Evolutionary conservation across 2,329 filamentous ascomycete genomes (phyloP), one percentile per base, ranked within the genome.

Genomic region (Epichloe scottii): DNA sequence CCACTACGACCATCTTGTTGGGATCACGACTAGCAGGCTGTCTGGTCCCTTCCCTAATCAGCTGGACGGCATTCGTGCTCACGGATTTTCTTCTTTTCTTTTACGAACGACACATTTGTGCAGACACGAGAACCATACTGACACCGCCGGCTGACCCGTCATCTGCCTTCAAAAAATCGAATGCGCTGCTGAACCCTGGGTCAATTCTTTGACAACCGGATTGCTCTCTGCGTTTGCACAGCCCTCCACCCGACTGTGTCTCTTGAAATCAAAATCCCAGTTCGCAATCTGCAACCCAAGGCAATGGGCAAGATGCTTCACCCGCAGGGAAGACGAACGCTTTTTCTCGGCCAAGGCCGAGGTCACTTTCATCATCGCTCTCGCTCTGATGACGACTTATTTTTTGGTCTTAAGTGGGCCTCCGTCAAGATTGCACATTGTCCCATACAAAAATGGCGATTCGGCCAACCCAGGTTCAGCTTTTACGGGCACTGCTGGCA

Each of bases 301-400:
- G 53, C 49, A 50, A 58, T 60, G 63, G 56, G 55, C 51, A 69
- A 66, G 53, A 66, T 66, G 61, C 61, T 67, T 54, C 60, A 60
- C 39, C 56, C 61, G 37, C 57, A 62, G 43, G 57, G 53, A 33
- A 55, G 62, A 51, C 64, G 63, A 49, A 58, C 60, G 49, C 55
- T 64, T 48, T 55, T 62, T 57, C 62, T 55, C 62, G 70, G 51
- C 62, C 70, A 44, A 65, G 71, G 53, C 69, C 71, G 50, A 71
- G 66, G 59, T 63, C 68, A 39, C 55, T 76, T 55, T 75, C 10
- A 56, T 74, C 37, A 59, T 73, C 23, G 62, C 63, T 34, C 52
- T 74, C 21, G 68, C 68, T 33, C 59, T 67, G 37, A 56, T 69
- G 19, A 64, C 67, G n/a, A 63, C 71, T 35, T 76, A 74, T 57